A percentile compares a stretch with the other conserved stretches of the same genome.
Conservation (phyloP, 495 filamentous ascomycete genomes). For the Arthonia radiata region DNA sequence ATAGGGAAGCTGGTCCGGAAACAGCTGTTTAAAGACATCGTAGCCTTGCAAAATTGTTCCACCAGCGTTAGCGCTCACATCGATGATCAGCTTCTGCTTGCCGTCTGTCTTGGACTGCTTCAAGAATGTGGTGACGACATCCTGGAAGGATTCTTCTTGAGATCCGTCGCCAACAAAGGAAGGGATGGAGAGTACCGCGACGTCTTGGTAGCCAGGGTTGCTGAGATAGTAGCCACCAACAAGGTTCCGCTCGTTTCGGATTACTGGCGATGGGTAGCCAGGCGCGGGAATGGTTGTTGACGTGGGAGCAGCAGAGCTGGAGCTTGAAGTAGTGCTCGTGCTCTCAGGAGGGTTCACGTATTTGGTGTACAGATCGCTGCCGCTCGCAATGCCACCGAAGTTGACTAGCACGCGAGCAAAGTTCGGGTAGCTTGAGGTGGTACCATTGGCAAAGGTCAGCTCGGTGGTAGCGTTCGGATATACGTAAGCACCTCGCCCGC, state of each 20-base stretch:
- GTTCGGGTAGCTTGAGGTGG: slow-evolving; percentile 5
- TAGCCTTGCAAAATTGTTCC: slow-evolving; percentile 18
- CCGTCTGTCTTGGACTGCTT: slow-evolving; percentile 11
- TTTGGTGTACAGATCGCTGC: slow-evolving; percentile 3
- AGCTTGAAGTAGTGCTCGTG: no score
- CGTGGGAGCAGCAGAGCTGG: slow-evolving; percentile 4
- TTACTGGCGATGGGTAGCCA: slow-evolving; percentile 25
- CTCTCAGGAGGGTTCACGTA: no score
- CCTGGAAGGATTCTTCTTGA: slow-evolving; percentile 14
- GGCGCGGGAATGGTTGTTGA: slow-evolving; percentile 9
- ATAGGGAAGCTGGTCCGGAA: no score
- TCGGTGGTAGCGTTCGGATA: slow-evolving; percentile 8
- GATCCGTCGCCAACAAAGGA: slow-evolving; percentile 5
- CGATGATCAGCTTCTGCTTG: slow-evolving; percentile 15
- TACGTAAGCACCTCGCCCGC: slow-evolving; percentile 7
- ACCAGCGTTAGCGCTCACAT: slow-evolving; percentile 12
- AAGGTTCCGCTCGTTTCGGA: slow-evolving; percentile 16
- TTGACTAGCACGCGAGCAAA: slow-evolving; percentile 4
- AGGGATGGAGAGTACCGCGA: slow-evolving; percentile 17
- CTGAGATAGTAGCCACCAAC: slow-evolving; percentile 26
- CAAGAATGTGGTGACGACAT: slow-evolving; percentile 16
- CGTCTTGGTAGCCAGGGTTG: slow-evolving; percentile 18
- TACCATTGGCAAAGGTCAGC: slow-evolving; percentile 13
- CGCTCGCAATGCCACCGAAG: slow-evolving; percentile 3
- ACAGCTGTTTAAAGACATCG: slow-evolving; percentile 22